phyloP scores from a whole-genome alignment of 148 eudicot genomes.

The Persicaria tinctoria region DNA sequence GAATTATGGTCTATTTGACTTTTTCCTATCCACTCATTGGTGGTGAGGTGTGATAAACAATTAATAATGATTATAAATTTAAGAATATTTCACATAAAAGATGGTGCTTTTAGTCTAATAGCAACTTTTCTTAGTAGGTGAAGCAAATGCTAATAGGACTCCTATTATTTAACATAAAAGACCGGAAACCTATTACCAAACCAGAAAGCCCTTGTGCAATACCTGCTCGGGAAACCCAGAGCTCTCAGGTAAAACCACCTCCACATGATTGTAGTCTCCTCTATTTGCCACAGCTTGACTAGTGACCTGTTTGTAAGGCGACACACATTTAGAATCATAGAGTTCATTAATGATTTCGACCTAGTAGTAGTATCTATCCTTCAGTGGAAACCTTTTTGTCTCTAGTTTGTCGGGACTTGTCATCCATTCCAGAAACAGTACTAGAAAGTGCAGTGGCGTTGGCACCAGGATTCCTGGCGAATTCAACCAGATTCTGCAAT shows the following conservation, averaged over 20 bases:
- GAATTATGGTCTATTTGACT: no score
- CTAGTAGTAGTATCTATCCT: not conserved
- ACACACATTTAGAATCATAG: slow-evolving; percentile 4
- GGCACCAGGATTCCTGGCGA: slow-evolving; percentile 70
- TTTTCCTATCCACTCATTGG: no score
- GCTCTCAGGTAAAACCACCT: slow-evolving; percentile 56
- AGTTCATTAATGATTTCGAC: not conserved
- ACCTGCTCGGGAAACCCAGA: slow-evolving; percentile 78
- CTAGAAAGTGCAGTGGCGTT: slow-evolving; percentile 32
- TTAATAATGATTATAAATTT: no score
- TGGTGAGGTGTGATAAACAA: no score
- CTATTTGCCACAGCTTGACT: slow-evolving; percentile 38
- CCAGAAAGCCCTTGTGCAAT: slow-evolving; percentile 8
- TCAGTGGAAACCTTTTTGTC: slow-evolving; percentile 55
- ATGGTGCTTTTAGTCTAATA: no score
- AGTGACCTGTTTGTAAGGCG: slow-evolving; percentile 35
- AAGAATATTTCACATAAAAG: no score
- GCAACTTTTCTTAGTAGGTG: no score
- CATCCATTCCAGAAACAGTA: slow-evolving; percentile 51
- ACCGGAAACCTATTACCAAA: not conserved
- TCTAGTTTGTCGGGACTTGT: slow-evolving; percentile 41
- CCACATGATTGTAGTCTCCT: slow-evolving; percentile 53
- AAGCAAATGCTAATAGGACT: no score
- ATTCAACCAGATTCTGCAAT: slow-evolving; percentile 77
- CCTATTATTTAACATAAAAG: not conserved